Percentiles rank a stretch among this genome's conserved stretches.
Evolutionary conservation across 176 grass and related monocot species (phyloP).

Genomic region (Themeda triandra): DNA sequence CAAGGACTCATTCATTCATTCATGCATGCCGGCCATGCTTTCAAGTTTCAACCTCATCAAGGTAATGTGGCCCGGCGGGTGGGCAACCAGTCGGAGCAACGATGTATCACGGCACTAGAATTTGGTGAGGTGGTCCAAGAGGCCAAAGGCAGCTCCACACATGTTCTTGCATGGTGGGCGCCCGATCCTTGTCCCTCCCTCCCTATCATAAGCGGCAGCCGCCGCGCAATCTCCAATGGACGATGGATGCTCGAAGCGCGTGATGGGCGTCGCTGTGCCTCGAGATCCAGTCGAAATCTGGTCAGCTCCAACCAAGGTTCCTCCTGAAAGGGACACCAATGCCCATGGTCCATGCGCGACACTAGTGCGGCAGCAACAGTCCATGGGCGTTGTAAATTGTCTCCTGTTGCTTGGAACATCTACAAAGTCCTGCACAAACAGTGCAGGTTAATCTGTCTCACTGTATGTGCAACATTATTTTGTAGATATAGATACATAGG

Average conservation of each 20-base stretch:
- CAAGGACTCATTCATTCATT: neutral
- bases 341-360: conserved; percentile 19
- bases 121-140: conserved; percentile 40
- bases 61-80: neutral
- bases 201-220: neutral
- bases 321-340: conserved; percentile 47
- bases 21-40: conserved; percentile 8
- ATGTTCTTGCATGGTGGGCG: conserved; percentile 37
- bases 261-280: conserved; percentile 46
- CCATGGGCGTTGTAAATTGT: conserved; percentile 26
- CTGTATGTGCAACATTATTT: neutral
- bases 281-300: conserved; percentile 54
- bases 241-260: conserved; percentile 34
- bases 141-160: conserved; percentile 12
- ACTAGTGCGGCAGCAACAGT: conserved; percentile 22
- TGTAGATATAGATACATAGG: neutral
- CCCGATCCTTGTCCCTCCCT: neutral
- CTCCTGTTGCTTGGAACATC: conserved; percentile 23
- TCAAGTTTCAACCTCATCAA: conserved; percentile 34
- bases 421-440: neutral
- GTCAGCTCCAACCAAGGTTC: conserved; percentile 33
- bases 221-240: conserved; percentile 3
- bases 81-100: neutral
- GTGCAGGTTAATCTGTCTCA: neutral
- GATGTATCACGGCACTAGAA: neutral